Evolutionary conservation across 1,284 basidiomycete genomes (phyloP).

Genomic region (Cutaneotrichosporon sp.): DNA sequence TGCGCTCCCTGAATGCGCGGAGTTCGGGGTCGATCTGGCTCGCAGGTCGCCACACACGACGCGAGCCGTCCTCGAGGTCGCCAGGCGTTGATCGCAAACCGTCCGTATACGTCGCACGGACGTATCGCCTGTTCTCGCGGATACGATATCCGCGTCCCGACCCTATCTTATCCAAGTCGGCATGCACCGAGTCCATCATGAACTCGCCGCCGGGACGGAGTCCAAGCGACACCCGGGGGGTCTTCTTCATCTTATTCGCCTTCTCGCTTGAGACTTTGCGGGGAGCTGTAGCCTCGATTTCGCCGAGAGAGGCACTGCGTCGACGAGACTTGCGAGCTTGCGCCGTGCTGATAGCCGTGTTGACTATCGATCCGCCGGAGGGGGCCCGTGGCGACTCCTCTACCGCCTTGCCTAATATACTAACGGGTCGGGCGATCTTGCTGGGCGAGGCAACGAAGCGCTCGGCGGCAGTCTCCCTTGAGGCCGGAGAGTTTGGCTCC

Average conservation of each 20-base stretch:
- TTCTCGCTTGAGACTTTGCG: conserved; percentile 16
- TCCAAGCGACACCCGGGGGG: conserved; percentile 39
- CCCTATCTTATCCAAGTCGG: conserved; percentile 40
- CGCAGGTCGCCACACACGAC: conserved; percentile 78
- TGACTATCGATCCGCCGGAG: conserved; percentile 15
- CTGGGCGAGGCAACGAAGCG: conserved; percentile 3
- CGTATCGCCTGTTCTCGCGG: conserved; percentile 59
- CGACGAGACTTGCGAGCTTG: conserved; percentile 28
- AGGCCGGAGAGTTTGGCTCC: neutral
- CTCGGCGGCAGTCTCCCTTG: neutral
- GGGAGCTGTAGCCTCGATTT: neutral
- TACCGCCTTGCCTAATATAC: conserved; percentile 7
- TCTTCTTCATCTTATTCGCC: conserved; percentile 17
- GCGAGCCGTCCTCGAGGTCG: conserved; percentile 64
- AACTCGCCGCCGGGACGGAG: conserved; percentile 36
- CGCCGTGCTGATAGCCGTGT: neutral
- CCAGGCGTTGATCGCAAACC: conserved; percentile 63
- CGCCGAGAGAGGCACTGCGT: conserved; percentile 42
- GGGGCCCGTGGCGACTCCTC: no score
- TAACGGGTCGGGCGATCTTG: conserved; percentile 10
- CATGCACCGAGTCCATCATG: conserved; percentile 41
- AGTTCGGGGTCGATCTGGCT: conserved; percentile 58
- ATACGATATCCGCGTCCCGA: conserved; percentile 55
- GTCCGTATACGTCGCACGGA: conserved; percentile 69
- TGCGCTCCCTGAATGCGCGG: conserved; percentile 59